Evolutionary conservation across 345 rosid species (phyloP), one percentile per base, ranked within the genome.

Genomic region (Murraya koenigii): DNA sequence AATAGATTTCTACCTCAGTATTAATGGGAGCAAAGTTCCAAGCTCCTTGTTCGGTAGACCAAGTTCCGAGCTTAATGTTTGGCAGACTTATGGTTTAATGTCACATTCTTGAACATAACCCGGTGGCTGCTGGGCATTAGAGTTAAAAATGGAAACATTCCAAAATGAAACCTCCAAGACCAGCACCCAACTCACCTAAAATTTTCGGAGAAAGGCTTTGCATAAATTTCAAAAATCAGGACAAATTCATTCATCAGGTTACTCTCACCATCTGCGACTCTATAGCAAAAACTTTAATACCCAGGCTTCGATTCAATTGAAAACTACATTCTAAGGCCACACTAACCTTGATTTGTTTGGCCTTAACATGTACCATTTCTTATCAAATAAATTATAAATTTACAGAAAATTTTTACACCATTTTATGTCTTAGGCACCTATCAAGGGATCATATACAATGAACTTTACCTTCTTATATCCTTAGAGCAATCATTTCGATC

Each of bases 401-500:
- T 82, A 85, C 82, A 77, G 64, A 81, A 75, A 56, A 83, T 83
- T 66, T 78, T 66, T 82, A 74, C 84, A 78, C 56, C 49, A 47
- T 55, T 66, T 49, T 62, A 49, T 64, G 72, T 62, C 72, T 59
- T 38, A 28, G 56, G 54, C 72, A 74, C 54, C 49, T 71, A 54
- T 39, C 44, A 55, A 52, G 56, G 61, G 75, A 69, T 58, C 81
- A 72, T 74, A 79, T 79, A 72, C 60, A 72, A 75, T 14, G 44
- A 58, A 78, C 63, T 75, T 58, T 38, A 80, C 55, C 74, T 63
- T 49, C 70, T 71, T 62, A 47, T 56, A 55, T 55, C 69, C 62
- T 47, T 26, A 56, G 60, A 64, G 23, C 81, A 62, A 58, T 49
- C 74, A 55, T 75, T 65, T 59, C n/a, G 17, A 49, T 32, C 14